Percentiles rank a stretch among this genome's conserved stretches.
Evolutionary conservation across 2,329 filamentous ascomycete species (phyloP).

Genomic region (Pseudogymnoascus verrucosus): DNA sequence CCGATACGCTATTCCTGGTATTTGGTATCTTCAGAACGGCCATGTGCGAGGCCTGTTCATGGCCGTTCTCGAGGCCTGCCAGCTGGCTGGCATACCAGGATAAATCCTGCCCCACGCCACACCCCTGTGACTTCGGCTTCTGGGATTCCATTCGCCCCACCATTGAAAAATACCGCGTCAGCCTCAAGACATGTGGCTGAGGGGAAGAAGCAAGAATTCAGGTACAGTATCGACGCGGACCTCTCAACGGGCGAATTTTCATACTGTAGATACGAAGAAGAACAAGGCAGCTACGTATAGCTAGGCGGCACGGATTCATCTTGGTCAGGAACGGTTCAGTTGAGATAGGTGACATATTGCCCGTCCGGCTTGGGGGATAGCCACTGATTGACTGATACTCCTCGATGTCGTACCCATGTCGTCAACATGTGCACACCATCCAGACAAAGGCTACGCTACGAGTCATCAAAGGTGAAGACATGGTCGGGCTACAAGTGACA

Average conservation of each 20-base stretch:
- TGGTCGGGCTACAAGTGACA: not conserved
- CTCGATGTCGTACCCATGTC: not conserved
- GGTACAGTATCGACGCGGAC: not conserved
- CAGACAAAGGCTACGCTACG: conserved; percentile 1
- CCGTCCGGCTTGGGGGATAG: not conserved
- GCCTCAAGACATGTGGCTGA: conserved; percentile 4
- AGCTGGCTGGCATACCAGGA: conserved; percentile 3
- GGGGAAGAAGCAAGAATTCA: not conserved
- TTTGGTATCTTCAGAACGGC: not conserved
- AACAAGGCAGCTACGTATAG: not conserved
- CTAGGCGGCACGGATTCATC: not conserved
- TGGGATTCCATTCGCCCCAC: conserved; percentile 5
- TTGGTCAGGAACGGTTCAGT: not conserved
- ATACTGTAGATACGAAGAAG: not conserved
- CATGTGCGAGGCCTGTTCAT: not conserved
- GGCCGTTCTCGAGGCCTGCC: not conserved
- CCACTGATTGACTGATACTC: not conserved
- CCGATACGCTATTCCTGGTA: not conserved
- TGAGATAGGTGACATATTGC: not conserved
- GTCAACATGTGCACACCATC: not conserved
- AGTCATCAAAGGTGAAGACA: not conserved
- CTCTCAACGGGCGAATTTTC: not conserved
- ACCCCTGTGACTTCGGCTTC: not conserved
- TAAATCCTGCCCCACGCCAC: not conserved
- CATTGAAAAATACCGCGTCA: not conserved